phyloP scores from a whole-genome alignment of 495 filamentous ascomycete species.

The Polyplosphaeria fusca region DNA sequence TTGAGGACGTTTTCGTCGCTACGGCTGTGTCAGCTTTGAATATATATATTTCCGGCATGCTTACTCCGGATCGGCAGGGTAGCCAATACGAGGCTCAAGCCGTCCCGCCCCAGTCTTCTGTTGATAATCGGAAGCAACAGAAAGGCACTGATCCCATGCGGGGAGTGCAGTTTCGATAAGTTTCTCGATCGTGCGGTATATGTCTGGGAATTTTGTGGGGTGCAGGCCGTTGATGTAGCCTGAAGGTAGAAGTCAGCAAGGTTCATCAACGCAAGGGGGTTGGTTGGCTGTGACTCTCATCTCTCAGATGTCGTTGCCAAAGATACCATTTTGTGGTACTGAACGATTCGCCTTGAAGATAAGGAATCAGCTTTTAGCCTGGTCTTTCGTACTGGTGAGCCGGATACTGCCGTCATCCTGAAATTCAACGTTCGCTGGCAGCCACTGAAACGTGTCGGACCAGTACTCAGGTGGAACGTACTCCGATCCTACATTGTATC shows the following conservation, averaged over 20 bases:
- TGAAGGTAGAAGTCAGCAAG: no score
- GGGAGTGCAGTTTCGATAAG: constrained; percentile 12
- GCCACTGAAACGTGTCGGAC: constrained; percentile 24
- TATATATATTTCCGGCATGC: no score
- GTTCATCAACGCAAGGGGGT: no score
- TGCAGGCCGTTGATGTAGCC: constrained; percentile 30
- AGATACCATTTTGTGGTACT: no score
- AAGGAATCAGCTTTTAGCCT: no score
- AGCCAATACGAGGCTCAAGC: constrained; percentile 4
- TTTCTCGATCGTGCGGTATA: constrained; percentile 24
- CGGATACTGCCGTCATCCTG: constrained; percentile 11
- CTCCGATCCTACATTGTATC: background rate
- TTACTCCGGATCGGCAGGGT: constrained; percentile 14
- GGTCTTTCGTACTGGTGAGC: no score
- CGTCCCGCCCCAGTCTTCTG: constrained; percentile 15
- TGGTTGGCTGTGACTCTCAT: no score
- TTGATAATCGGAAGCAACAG: background rate
- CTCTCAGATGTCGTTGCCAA: no score
- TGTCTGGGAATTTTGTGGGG: constrained; percentile 12
- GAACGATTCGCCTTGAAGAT: no score
- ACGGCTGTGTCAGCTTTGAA: no score
- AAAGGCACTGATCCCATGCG: constrained; percentile 26
- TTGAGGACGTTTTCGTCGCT: constrained; percentile 14
- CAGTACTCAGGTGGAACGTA: constrained; percentile 9
- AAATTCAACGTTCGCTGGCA: constrained; percentile 22